phyloP scores from a whole-genome alignment of 352 stramenopile species.

The Phytophthora sansomeana region DNA sequence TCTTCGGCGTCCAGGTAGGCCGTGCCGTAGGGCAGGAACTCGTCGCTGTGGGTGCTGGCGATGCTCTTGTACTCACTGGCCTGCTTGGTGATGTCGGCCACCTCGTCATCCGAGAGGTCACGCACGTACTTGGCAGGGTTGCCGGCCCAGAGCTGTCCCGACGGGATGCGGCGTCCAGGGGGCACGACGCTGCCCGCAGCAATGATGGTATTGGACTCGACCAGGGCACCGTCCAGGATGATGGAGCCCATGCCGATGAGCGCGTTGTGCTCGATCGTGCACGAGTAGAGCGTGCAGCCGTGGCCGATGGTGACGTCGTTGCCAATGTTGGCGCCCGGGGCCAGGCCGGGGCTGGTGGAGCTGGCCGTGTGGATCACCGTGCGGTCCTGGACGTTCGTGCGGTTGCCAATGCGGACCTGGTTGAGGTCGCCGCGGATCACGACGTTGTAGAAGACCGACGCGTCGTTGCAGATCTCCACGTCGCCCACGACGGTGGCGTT shows the following conservation, averaged over 20 bases:
- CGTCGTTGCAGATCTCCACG: slow-evolving; percentile 95
- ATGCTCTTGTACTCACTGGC: slow-evolving; percentile 87
- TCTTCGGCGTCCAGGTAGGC: slow-evolving; percentile 90
- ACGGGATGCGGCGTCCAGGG: slow-evolving; percentile 87
- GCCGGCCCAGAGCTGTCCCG: slow-evolving; percentile 96
- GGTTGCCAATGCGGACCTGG: slow-evolving; percentile 94
- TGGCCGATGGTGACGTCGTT: slow-evolving; percentile 97
- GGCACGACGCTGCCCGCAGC: slow-evolving; percentile 95
- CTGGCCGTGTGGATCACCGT: slow-evolving; percentile 95
- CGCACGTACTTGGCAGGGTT: slow-evolving; percentile 96
- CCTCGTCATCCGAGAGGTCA: slow-evolving; percentile 93
- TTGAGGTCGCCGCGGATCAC: slow-evolving; percentile 95
- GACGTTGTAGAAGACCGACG: slow-evolving; percentile 97
- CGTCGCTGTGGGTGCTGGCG: slow-evolving; percentile 87
- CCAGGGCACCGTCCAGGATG: slow-evolving; percentile 92
- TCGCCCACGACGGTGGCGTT: slow-evolving; percentile 97
- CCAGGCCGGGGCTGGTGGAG: slow-evolving; percentile 74
- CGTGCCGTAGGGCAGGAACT: slow-evolving; percentile 92
- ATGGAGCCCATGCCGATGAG: slow-evolving; percentile 97
- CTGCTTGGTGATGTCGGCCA: slow-evolving; percentile 90
- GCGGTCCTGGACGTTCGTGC: slow-evolving; percentile 97
- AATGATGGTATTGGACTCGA: slow-evolving; percentile 96
- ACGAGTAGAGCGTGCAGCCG: slow-evolving; percentile 96
- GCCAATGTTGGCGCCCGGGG: slow-evolving; percentile 92
- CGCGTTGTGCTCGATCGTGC: slow-evolving; percentile 95